These are phyloP conservation scores for Begonia fuchsioides DNA, from an alignment of 306 rosid genomes.

Conservation along the genomic window DNA sequence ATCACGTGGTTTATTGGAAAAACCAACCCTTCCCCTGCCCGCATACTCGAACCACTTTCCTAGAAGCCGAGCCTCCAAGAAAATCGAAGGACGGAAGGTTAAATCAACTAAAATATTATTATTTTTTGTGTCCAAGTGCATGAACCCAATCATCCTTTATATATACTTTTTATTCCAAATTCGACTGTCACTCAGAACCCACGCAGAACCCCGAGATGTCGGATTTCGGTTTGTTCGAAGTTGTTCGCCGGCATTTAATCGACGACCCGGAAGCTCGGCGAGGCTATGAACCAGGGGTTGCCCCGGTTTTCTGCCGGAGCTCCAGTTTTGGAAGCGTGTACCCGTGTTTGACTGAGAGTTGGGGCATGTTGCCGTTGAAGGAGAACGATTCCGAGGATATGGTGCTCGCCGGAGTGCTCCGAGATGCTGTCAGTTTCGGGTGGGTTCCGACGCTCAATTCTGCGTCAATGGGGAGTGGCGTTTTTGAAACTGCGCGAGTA, in stretches of 20 bases:
- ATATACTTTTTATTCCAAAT: too few species aligned
- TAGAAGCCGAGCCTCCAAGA: too few species aligned
- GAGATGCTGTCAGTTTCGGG: conserved; percentile 54
- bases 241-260: conserved; percentile 53
- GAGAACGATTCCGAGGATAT: conserved; percentile 74
- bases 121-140: too few species aligned
- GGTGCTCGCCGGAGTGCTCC: conserved; percentile 57
- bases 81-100: too few species aligned
- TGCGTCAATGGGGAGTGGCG: conserved; percentile 9
- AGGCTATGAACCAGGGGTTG: conserved; percentile 8
- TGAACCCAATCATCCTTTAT: too few species aligned
- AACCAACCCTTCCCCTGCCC: too few species aligned
- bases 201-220: conserved; percentile 12
- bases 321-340: conserved; percentile 45
- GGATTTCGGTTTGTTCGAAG: conserved; percentile 28
- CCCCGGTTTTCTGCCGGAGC: conserved; percentile 29
- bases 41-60: too few species aligned
- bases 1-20: too few species aligned
- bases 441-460: conserved; percentile 59
- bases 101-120: too few species aligned
- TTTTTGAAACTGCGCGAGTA: conserved; percentile 12
- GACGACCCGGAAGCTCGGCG: conserved; percentile 27
- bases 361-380: conserved; percentile 76
- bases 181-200: too few species aligned
- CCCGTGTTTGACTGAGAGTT: conserved; percentile 51